A percentile compares a stretch with the other conserved stretches of the same genome.
Evolutionary conservation across 768 basidiomycete genomes (phyloP).

Genomic region (Tremella fuciformis): DNA sequence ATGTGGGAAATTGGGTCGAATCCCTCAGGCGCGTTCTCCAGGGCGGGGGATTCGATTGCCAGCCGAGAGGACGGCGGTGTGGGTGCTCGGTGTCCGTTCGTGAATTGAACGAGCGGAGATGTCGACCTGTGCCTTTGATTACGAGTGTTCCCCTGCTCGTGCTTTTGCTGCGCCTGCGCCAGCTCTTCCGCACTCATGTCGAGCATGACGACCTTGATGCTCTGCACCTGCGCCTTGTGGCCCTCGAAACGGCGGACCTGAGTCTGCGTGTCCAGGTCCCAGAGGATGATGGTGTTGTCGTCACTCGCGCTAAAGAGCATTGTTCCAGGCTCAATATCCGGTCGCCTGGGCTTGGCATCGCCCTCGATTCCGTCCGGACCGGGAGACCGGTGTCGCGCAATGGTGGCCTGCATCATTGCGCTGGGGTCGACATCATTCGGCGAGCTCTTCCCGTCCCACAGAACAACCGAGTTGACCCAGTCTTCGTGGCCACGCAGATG

Average conservation of each 20-base stretch:
- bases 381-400: slow-evolving; percentile 15
- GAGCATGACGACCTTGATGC: slow-evolving; percentile 71
- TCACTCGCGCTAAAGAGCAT: slow-evolving; percentile 97
- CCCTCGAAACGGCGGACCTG: slow-evolving; percentile 82
- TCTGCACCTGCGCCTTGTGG: slow-evolving; percentile 93
- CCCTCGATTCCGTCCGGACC: slow-evolving; percentile 1
- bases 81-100: neutral
- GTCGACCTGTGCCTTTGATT: slow-evolving; percentile 19
- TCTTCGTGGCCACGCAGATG: slow-evolving; percentile 87
- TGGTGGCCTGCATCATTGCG: slow-evolving; percentile 6
- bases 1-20: slow-evolving; percentile 31
- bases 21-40: slow-evolving; percentile 15
- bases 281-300: slow-evolving; percentile 86
- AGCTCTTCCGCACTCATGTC: slow-evolving; percentile 49
- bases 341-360: slow-evolving; percentile 19
- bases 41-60: slow-evolving; percentile 3
- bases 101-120: slow-evolving; percentile 4
- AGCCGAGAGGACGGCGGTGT: slow-evolving; percentile 19
- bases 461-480: slow-evolving; percentile 91
- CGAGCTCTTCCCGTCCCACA: slow-evolving; percentile 70
- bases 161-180: slow-evolving; percentile 10
- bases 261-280: slow-evolving; percentile 78
- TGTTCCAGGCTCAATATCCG: slow-evolving; percentile 63
- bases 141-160: slow-evolving; percentile 2
- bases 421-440: slow-evolving; percentile 48